A percentile compares a stretch with the other conserved stretches of the same genome.
Conservation (phyloP, 495 filamentous ascomycete genomes). For the Gamarada debralockiae region DNA sequence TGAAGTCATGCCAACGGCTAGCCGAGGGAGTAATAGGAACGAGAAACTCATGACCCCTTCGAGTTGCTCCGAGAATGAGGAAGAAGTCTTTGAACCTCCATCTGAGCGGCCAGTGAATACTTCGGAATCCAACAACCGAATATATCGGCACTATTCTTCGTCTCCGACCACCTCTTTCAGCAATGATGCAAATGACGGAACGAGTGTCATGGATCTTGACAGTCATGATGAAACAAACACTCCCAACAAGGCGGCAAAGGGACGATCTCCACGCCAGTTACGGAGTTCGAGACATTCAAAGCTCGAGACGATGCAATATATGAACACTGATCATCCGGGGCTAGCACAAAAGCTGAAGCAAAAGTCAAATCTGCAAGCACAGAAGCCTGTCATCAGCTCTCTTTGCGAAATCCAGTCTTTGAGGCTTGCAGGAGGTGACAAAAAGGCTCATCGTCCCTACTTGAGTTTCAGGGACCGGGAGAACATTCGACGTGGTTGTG, state of each 20-base stretch:
- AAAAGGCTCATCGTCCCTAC: slow-evolving; percentile 1
- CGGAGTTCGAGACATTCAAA: no score
- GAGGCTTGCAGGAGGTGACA: background rate
- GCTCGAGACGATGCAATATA: no score
- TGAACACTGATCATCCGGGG: no score
- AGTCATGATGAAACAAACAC: no score
- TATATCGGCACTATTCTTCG: background rate
- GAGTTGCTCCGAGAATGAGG: background rate
- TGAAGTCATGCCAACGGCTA: background rate
- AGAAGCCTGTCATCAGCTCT: background rate
- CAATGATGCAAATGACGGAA: background rate
- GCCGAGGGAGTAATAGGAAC: background rate
- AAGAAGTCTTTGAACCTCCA: background rate
- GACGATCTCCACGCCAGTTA: no score
- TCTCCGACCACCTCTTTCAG: slow-evolving; percentile 5
- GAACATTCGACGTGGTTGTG: background rate
- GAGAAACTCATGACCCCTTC: background rate
- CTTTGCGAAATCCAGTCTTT: background rate
- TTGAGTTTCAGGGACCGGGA: background rate
- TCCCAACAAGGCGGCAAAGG: no score
- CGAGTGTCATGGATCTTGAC: background rate
- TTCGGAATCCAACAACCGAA: background rate
- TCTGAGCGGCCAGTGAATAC: background rate
- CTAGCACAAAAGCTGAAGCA: no score
- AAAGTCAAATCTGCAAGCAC: no score